A percentile compares a stretch with the other conserved stretches of the same genome.
These are phyloP conservation scores for Colletotrichum eremochloae DNA, from an alignment of 2,329 filamentous ascomycete species.

Conservation along the genomic window DNA sequence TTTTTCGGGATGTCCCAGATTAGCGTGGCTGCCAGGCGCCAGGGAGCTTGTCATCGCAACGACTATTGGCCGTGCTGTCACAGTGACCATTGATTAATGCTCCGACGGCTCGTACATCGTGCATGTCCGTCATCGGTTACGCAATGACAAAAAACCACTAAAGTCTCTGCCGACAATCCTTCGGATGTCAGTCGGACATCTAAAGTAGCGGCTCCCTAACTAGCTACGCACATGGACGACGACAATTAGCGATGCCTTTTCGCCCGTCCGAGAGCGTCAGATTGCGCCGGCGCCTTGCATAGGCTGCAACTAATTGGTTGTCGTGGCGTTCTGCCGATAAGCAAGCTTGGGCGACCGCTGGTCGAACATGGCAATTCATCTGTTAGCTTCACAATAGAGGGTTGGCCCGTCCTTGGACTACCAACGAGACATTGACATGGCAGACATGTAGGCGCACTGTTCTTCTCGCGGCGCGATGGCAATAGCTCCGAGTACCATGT, in stretches of 20 bases:
- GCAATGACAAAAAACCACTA: constrained; percentile 9
- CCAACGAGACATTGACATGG: too few species aligned
- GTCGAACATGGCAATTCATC: constrained; percentile 18
- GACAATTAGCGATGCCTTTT: not conserved
- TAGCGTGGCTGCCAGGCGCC: constrained; percentile 29
- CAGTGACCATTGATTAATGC: constrained; percentile 11
- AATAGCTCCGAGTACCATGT: not conserved
- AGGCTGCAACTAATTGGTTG: not conserved
- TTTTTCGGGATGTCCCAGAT: constrained; percentile 30
- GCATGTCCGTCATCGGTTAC: constrained; percentile 1
- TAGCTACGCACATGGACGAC: not conserved
- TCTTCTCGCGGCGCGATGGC: constrained; percentile 1
- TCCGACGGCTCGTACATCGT: constrained; percentile 17
- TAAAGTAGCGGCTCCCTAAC: not conserved
- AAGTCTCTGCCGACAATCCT: not conserved
- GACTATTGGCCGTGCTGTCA: constrained; percentile 22
- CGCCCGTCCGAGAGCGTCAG: not conserved
- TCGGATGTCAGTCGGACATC: not conserved
- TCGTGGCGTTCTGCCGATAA: not conserved
- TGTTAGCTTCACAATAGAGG: constrained; percentile 19
- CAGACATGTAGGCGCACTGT: not conserved
- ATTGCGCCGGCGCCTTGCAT: constrained; percentile 16
- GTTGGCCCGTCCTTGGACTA: not conserved
- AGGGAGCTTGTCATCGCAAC: constrained; percentile 31
- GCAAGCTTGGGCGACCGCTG: constrained; percentile 3